These are phyloP conservation scores for Salix arbutifolia DNA, from an alignment of 345 rosid genomes.

Conservation along the genomic window DNA sequence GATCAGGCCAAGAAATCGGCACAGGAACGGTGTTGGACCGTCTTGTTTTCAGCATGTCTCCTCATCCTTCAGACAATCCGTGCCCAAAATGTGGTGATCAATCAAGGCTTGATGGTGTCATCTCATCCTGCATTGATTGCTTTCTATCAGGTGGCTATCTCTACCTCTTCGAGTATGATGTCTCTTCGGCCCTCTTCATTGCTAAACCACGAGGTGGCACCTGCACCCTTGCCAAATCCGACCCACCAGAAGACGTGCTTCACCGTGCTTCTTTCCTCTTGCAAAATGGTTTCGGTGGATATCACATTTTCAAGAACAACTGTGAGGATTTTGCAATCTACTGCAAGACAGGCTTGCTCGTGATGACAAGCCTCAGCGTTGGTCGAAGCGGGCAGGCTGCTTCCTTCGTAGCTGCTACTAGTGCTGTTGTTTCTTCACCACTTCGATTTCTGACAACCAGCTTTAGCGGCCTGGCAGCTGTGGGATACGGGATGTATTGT, in stretches of 20 bases:
- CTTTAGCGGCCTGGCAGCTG: conserved; percentile 52
- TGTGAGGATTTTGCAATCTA: conserved; percentile 77
- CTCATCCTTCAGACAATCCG: conserved; percentile 37
- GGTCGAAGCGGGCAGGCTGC: conserved; percentile 79
- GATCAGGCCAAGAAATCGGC: conserved; percentile 61
- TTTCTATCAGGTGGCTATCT: conserved; percentile 61
- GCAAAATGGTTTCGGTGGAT: conserved; percentile 65
- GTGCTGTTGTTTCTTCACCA: conserved; percentile 42
- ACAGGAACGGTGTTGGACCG: conserved; percentile 59
- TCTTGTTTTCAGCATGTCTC: conserved; percentile 43
- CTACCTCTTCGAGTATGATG: conserved; percentile 52
- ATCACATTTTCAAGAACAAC: conserved; percentile 59
- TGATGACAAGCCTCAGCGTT: conserved; percentile 38
- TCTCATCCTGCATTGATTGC: conserved; percentile 66
- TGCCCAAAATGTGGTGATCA: conserved; percentile 57
- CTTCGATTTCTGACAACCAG: conserved; percentile 51
- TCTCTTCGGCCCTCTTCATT: conserved; percentile 42
- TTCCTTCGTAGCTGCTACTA: conserved; percentile 46
- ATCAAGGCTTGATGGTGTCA: conserved; percentile 45
- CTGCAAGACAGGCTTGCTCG: conserved; percentile 67
- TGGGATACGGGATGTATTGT: conserved; percentile 44
- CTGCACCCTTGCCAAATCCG: conserved; percentile 61
- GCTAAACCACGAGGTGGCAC: conserved; percentile 76
- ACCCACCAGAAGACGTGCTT: conserved; percentile 50
- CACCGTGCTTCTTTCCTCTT: conserved; percentile 53